Conservation (phyloP, 306 rosid species). For the Styphnolobium japonicum region DNA sequence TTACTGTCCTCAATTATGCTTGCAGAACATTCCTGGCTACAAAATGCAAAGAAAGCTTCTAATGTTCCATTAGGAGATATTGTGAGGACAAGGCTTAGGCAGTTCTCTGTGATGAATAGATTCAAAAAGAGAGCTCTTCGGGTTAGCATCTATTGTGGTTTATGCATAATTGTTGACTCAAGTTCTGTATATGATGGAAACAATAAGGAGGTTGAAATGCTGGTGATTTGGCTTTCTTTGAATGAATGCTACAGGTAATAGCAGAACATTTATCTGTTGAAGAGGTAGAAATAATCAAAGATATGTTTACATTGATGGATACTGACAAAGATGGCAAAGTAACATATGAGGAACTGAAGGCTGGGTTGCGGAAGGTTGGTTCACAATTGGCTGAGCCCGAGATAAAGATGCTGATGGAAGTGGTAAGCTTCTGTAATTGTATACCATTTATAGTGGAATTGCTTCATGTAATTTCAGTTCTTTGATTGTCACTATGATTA, state of each 20-base stretch:
- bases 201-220: not conserved
- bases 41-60: constrained; percentile 91
- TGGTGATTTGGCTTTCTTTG: constrained; percentile 26
- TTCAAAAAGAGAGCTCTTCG: constrained; percentile 96
- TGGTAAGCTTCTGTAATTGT: constrained; percentile 52
- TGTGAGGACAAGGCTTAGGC: constrained; percentile 92
- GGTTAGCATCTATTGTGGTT: constrained; percentile 55
- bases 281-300: constrained; percentile 97
- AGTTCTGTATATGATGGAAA: constrained; percentile 12
- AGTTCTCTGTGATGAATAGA: constrained; percentile 96
- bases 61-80: constrained; percentile 96
- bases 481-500: not conserved
- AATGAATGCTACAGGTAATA: constrained; percentile 67
- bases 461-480: constrained; percentile 10
- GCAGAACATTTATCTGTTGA: constrained; percentile 94
- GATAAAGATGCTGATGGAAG: constrained; percentile 98
- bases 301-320: constrained; percentile 97
- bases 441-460: not conserved
- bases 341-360: constrained; percentile 82
- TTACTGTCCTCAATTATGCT: constrained; percentile 23
- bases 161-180: constrained; percentile 21
- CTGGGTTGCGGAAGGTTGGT: constrained; percentile 90
- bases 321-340: constrained; percentile 88
- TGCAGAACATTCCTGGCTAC: constrained; percentile 96
- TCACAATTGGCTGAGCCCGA: constrained; percentile 97